Conservation (phyloP, 805 yeast species). For the Saturnispora zaruensis region DNA sequence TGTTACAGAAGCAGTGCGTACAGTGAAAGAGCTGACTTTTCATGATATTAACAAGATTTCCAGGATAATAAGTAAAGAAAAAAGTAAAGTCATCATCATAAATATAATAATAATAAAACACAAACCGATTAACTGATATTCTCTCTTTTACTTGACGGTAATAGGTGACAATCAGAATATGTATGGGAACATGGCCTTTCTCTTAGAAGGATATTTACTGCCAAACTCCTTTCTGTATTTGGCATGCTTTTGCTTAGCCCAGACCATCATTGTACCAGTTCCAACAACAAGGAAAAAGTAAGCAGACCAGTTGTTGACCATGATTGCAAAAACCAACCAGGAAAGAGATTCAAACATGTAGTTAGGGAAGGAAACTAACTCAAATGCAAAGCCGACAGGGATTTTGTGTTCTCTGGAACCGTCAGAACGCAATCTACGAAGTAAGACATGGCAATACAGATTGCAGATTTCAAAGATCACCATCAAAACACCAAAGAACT, state of each 20-base stretch:
- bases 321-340: conserved; percentile 64
- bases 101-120: not conserved
- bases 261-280: conserved; percentile 73
- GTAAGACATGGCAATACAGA: conserved; percentile 58
- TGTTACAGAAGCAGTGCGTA: not conserved
- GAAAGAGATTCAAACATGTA: conserved; percentile 78
- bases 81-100: not conserved
- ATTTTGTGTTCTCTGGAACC: conserved; percentile 54
- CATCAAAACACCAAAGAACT: conserved; percentile 38
- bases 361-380: conserved; percentile 82
- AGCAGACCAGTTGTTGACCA: conserved; percentile 72
- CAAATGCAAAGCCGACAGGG: conserved; percentile 81
- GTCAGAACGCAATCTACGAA: conserved; percentile 48
- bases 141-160: not conserved
- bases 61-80: too few relatives aligned
- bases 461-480: conserved; percentile 63
- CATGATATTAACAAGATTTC: not conserved
- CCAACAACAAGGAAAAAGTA: conserved; percentile 64
- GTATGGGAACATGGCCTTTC: conserved; percentile 75
- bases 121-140: not conserved
- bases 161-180: conserved; percentile 34
- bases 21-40: not conserved
- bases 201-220: conserved; percentile 66
- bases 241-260: conserved; percentile 86
- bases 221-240: conserved; percentile 62